Conservation (phyloP, 495 filamentous ascomycete genomes). For the Penicillium goetzii region DNA sequence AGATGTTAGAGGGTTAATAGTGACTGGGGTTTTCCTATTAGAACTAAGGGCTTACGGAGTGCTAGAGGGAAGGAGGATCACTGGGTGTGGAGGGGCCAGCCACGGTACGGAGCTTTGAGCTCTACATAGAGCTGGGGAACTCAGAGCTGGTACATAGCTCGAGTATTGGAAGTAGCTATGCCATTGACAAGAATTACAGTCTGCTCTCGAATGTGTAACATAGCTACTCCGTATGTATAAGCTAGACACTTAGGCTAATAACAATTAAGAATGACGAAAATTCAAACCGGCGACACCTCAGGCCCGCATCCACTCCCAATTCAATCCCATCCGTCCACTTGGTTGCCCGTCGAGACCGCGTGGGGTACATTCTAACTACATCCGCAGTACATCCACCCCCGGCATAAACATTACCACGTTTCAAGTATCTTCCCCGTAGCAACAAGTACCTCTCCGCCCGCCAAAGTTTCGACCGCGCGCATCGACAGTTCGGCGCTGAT, state of each 20-base stretch:
- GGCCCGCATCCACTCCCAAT: slow-evolving; percentile 8
- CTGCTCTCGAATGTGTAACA: neutral
- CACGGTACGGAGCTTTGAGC: slow-evolving; percentile 1
- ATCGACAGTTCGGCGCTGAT: slow-evolving; percentile 25
- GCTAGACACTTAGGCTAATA: neutral
- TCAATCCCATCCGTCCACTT: slow-evolving; percentile 4
- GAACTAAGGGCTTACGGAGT: neutral
- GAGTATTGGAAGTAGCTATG: neutral
- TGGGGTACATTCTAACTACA: slow-evolving; percentile 12
- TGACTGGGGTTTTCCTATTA: too few relatives aligned
- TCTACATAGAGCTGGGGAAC: neutral
- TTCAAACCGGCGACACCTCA: slow-evolving; percentile 19
- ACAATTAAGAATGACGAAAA: slow-evolving; percentile 4
- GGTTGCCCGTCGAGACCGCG: slow-evolving; percentile 16
- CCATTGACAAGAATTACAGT: neutral
- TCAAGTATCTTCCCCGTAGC: slow-evolving; percentile 3
- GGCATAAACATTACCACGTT: neutral
- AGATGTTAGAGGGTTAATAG: neutral
- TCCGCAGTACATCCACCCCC: slow-evolving; percentile 1
- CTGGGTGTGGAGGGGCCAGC: neutral
- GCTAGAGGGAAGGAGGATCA: neutral
- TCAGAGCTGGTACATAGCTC: neutral
- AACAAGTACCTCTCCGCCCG: slow-evolving; percentile 13
- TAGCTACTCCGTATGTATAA: neutral
- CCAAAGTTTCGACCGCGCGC: slow-evolving; percentile 17